These are phyloP conservation scores for Cryphonectria radicalis DNA, from an alignment of 2,329 filamentous ascomycete genomes.

Conservation along the genomic window DNA sequence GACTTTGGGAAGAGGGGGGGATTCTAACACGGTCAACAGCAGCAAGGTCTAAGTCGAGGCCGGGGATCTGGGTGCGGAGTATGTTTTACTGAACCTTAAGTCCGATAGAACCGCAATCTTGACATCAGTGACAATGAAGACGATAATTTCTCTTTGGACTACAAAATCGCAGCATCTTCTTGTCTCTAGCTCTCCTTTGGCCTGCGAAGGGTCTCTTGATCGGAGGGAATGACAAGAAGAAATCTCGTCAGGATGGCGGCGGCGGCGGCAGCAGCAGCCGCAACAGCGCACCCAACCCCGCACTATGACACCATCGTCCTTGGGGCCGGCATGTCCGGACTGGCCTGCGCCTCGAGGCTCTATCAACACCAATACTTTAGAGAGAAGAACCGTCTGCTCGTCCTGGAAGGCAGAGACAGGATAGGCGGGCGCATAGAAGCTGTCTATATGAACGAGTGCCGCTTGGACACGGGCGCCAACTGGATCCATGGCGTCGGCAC, in stretches of 20 bases:
- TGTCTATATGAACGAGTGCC: conserved; percentile 18
- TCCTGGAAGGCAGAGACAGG: conserved; percentile 14
- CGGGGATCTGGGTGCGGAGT: background rate
- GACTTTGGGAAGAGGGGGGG: background rate
- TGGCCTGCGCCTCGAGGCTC: conserved; percentile 20
- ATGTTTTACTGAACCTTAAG: background rate
- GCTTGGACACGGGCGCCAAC: conserved; percentile 23
- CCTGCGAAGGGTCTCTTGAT: background rate
- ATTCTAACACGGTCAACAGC: background rate
- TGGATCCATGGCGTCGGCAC: conserved; percentile 23
- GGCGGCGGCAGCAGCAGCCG: conserved; percentile 7
- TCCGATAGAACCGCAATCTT: conserved; percentile 15
- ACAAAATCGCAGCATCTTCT: background rate
- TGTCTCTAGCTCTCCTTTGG: background rate
- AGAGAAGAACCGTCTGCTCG: conserved; percentile 5
- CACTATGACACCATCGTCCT: conserved; percentile 21
- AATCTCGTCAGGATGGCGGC: conserved; percentile 6
- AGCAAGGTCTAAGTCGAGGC: background rate
- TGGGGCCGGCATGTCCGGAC: conserved; percentile 20
- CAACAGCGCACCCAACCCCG: background rate
- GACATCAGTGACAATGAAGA: background rate
- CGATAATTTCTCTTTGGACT: background rate
- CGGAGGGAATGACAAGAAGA: background rate
- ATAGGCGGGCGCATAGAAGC: conserved; percentile 21
- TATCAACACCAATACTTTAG: conserved; percentile 15